Evolutionary conservation across 1,139 yeast species (phyloP).

Genomic region (Ashbya aceris): DNA sequence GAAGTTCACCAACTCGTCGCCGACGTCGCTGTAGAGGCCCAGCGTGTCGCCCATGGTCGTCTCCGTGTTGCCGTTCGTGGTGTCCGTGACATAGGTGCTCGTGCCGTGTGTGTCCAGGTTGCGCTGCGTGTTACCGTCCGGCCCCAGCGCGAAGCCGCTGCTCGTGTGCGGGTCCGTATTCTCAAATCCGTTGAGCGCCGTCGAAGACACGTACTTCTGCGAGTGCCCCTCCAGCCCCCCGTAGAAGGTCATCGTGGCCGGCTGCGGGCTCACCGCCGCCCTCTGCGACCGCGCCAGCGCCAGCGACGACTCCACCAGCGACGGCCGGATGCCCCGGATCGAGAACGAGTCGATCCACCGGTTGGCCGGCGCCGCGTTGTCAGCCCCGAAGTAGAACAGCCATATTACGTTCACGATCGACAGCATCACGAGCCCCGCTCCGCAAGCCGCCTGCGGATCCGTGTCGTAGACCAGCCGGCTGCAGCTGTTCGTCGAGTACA

Average conservation of each 20-base stretch:
- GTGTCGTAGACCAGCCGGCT: conserved; percentile 67
- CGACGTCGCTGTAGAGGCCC: conserved; percentile 29
- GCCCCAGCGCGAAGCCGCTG: conserved; percentile 4
- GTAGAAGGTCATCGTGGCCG: background rate
- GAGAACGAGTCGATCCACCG: conserved; percentile 76
- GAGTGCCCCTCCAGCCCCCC: conserved; percentile 11
- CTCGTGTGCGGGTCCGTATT: conserved; percentile 24
- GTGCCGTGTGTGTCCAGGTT: conserved; percentile 11
- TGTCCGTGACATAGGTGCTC: conserved; percentile 24
- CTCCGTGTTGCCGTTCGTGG: conserved; percentile 30
- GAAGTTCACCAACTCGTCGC: conserved; percentile 42
- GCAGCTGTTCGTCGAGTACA: conserved; percentile 76
- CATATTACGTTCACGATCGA: conserved; percentile 74
- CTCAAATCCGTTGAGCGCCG: conserved; percentile 34
- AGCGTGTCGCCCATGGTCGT: conserved; percentile 30
- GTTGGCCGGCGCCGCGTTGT: conserved; percentile 70
- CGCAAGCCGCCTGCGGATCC: conserved; percentile 66
- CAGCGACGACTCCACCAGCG: conserved; percentile 22
- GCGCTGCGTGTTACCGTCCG: conserved; percentile 10
- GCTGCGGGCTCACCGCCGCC: background rate
- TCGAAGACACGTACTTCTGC: conserved; percentile 30
- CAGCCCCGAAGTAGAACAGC: conserved; percentile 81
- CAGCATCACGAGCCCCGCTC: conserved; percentile 82
- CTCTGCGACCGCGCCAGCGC: conserved; percentile 5
- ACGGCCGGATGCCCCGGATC: conserved; percentile 34